Evolutionary conservation across 2,329 filamentous ascomycete species (phyloP).

Genomic region (Botrytis tulipae): DNA sequence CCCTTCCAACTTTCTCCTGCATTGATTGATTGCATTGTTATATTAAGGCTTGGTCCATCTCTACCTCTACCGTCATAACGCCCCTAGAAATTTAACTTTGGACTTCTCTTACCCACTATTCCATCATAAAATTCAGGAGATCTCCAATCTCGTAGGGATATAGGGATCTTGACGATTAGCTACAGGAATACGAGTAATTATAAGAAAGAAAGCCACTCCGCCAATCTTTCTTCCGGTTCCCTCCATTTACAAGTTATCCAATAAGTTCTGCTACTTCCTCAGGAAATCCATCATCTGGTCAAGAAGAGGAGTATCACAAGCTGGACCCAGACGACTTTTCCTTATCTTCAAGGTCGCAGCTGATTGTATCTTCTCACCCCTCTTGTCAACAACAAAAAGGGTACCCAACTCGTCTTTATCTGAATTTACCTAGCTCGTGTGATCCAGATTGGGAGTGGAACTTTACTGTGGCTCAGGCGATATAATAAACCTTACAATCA

Average conservation of each 20-base stretch:
- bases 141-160: background rate
- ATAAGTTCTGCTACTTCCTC: background rate
- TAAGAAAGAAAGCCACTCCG: background rate
- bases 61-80: background rate
- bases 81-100: constrained; percentile 5
- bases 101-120: background rate
- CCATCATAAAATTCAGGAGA: constrained; percentile 7
- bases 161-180: background rate
- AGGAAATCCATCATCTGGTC: background rate
- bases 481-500: constrained; percentile 16
- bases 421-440: constrained; percentile 29
- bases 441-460: constrained; percentile 21
- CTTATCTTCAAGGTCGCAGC: constrained; percentile 29
- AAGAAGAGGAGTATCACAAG: constrained; percentile 13
- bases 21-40: background rate
- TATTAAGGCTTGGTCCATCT: background rate
- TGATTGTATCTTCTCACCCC: constrained; percentile 26
- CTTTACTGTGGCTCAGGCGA: constrained; percentile 24
- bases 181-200: background rate
- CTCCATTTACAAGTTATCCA: background rate
- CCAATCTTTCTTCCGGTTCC: background rate
- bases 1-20: background rate
- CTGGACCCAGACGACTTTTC: constrained; percentile 26
- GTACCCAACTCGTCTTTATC: constrained; percentile 23
- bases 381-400: constrained; percentile 9